These are phyloP conservation scores for Extremus antarcticus DNA, from an alignment of 495 filamentous ascomycete genomes.

Conservation along the genomic window DNA sequence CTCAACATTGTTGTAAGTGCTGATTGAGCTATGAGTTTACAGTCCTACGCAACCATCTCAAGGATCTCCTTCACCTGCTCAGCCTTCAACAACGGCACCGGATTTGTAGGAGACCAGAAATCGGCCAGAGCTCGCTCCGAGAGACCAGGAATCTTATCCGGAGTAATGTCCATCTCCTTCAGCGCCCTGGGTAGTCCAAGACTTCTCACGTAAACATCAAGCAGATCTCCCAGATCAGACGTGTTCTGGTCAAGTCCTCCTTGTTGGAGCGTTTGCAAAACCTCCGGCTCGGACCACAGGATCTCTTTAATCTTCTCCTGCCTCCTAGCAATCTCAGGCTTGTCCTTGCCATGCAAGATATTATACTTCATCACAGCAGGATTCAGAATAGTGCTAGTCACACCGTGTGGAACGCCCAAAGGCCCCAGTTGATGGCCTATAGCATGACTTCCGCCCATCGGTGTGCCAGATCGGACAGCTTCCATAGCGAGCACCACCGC, in stretches of 20 bases:
- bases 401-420: constrained; percentile 52
- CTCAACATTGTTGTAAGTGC: no score
- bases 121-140: constrained; percentile 4
- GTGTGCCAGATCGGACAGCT: constrained; percentile 36
- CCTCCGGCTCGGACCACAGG: constrained; percentile 6
- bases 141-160: constrained; percentile 3
- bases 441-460: constrained; percentile 51
- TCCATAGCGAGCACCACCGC: constrained; percentile 47
- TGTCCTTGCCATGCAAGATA: constrained; percentile 21
- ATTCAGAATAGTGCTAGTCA: constrained; percentile 54
- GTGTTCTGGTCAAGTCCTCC: not conserved
- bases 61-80: constrained; percentile 12
- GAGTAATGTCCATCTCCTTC: constrained; percentile 1
- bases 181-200: constrained; percentile 8
- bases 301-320: constrained; percentile 6
- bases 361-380: constrained; percentile 54
- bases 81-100: constrained; percentile 4
- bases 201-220: constrained; percentile 1
- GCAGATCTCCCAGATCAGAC: constrained; percentile 12
- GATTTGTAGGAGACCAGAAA: constrained; percentile 7
- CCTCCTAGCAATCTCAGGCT: constrained; percentile 3
- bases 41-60: constrained; percentile 2
- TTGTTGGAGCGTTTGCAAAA: not conserved
- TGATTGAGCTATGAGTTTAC: no score
- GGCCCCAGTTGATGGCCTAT: constrained; percentile 60